A percentile compares a stretch with the other conserved stretches of the same genome.
phyloP scores from a whole-genome alignment of 106 monocot species.

The Acorus gramineus region DNA sequence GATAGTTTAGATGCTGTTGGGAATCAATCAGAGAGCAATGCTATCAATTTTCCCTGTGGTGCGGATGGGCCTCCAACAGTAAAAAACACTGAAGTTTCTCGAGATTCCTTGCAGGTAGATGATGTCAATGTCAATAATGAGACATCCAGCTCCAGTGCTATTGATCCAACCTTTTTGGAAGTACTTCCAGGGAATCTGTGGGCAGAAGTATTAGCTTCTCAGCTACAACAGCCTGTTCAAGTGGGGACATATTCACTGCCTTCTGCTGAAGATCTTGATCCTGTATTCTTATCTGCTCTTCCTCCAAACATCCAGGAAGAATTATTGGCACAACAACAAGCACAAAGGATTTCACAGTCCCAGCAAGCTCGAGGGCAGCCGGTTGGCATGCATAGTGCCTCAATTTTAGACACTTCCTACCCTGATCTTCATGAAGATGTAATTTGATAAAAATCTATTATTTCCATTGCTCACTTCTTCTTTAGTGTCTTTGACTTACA shows the following conservation, averaged over 20 bases:
- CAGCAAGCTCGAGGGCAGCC: conserved; percentile 47
- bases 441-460: neutral
- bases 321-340: conserved; percentile 66
- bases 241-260: conserved; percentile 33
- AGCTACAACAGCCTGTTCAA: conserved; percentile 13
- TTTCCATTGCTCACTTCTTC: too few species aligned
- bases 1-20: conserved; percentile 16
- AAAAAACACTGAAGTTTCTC: conserved; percentile 10
- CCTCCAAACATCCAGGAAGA: conserved; percentile 79
- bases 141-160: conserved; percentile 42
- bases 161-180: conserved; percentile 79
- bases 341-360: conserved; percentile 38
- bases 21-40: conserved; percentile 14
- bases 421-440: conserved; percentile 76
- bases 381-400: conserved; percentile 81
- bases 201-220: conserved; percentile 68
- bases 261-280: conserved; percentile 63
- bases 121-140: conserved; percentile 22
- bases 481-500: neutral
- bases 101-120: conserved; percentile 23
- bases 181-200: conserved; percentile 70
- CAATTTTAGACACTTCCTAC: conserved; percentile 74
- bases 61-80: conserved; percentile 8
- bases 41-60: too few species aligned
- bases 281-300: conserved; percentile 77